phyloP scores from a whole-genome alignment of 805 yeast species.

The Lipomyces spencermartinsiae region DNA sequence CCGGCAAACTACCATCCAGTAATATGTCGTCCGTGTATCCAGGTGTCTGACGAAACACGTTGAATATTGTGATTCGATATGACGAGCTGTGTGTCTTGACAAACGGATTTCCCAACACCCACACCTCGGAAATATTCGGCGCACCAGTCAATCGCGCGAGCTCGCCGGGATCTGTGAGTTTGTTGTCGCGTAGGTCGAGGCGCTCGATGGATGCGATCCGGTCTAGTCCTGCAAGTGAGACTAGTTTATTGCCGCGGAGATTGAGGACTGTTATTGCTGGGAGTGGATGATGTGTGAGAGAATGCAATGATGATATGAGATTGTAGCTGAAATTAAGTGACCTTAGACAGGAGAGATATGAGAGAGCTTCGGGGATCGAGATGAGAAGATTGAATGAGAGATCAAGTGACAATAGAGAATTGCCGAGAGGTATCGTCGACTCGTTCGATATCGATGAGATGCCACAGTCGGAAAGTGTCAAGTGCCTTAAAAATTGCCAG shows the following conservation, averaged over 20 bases:
- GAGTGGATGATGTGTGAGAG: constrained; percentile 34
- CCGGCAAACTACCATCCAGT: constrained; percentile 41
- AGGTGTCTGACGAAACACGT: constrained; percentile 37
- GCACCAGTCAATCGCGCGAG: constrained; percentile 38
- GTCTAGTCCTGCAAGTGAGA: constrained; percentile 41
- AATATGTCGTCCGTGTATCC: constrained; percentile 39
- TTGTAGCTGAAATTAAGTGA: constrained; percentile 69
- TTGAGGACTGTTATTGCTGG: constrained; percentile 37
- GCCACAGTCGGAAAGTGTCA: constrained; percentile 52
- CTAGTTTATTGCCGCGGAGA: constrained; percentile 39
- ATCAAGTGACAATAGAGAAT: constrained; percentile 54
- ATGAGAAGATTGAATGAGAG: constrained; percentile 60
- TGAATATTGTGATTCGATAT: constrained; percentile 40
- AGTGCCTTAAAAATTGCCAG: constrained; percentile 52
- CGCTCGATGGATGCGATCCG: constrained; percentile 36
- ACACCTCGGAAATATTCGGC: constrained; percentile 39
- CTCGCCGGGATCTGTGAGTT: constrained; percentile 38
- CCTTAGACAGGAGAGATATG: constrained; percentile 58
- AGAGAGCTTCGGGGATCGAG: constrained; percentile 60
- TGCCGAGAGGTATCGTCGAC: constrained; percentile 45
- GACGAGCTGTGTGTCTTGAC: constrained; percentile 34
- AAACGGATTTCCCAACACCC: constrained; percentile 42
- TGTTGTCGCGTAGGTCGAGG: constrained; percentile 41
- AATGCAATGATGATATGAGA: constrained; percentile 46
- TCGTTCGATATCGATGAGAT: constrained; percentile 46